Evolutionary conservation across 2,329 filamentous ascomycete species (phyloP), one percentile per base, ranked within the genome.

Genomic region (Aspergillus awamori): DNA sequence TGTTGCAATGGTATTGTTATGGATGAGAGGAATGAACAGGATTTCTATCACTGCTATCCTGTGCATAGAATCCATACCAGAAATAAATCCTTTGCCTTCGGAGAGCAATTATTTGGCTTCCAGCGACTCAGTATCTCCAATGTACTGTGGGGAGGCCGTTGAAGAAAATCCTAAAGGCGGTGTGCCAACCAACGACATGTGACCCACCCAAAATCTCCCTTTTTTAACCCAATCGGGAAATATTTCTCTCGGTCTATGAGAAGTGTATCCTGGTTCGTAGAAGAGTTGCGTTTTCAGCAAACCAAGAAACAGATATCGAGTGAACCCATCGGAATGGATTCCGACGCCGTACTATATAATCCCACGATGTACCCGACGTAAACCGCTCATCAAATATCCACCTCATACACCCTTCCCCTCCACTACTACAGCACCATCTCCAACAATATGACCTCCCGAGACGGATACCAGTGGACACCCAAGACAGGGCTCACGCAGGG

Each of bases 391-490:
- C 39, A 43, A 7, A 20, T 6, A n/a, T 20, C 17, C 0, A 43
- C 17, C 11, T 8, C 17, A 1, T 17, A 20, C 47, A 51, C 47
- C 10, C 7, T 2, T 30, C 15, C 0, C 8, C 2, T 13, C 11
- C 13, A 30, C 26, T 17, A 51, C 22, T 2, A 6, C 26, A 20
- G 15, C 5, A 8, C 24, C 24, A 8, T 6, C 10, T 6, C 1
- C 11, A 51, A 8, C 39, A 20, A 20, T 20, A 67, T 65, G 61
- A 68, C 59, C 13, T 71, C 69, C 8, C 65, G 65, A 8, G 70
- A 72, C 30, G 70, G 70, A 3, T 72, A 58, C 22, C 69, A 72
- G 28, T 72, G 70, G 70, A 70, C 67, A 8, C 49, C 66, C 3
- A 57, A 62, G 20, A 55, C 49, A 7, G 69, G 68, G 4, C 63